phyloP scores from a whole-genome alignment of 129 eudicot genomes.

The Ambrosia trifida region DNA sequence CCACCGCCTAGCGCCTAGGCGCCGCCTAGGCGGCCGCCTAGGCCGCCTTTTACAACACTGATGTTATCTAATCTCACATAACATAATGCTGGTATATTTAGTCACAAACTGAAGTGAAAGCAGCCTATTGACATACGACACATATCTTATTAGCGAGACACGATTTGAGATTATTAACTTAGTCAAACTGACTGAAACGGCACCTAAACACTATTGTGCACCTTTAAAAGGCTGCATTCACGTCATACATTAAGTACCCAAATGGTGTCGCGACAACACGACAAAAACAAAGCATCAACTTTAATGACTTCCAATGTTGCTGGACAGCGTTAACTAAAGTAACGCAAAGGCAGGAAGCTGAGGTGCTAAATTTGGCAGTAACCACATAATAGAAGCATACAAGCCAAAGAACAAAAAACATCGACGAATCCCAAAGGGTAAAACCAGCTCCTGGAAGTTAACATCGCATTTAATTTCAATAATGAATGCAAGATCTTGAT shows the following conservation, averaged over 20 bases:
- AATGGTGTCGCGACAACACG: neutral
- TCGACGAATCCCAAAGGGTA: neutral
- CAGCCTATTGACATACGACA: neutral
- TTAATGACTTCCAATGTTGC: neutral
- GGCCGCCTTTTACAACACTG: too few species aligned
- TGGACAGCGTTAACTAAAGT: neutral
- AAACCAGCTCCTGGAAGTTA: constrained; percentile 13
- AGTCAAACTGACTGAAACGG: neutral
- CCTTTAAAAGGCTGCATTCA: neutral
- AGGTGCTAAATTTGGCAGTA: constrained; percentile 16
- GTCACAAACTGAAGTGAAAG: neutral
- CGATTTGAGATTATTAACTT: neutral
- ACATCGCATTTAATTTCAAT: constrained; percentile 8
- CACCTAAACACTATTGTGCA: neutral
- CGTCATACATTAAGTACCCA: neutral
- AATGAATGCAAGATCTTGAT: constrained; percentile 16
- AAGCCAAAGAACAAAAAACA: neutral
- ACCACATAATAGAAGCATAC: too few species aligned
- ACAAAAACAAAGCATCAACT: neutral
- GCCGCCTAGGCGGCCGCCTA: too few species aligned
- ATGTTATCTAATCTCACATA: neutral
- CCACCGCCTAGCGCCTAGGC: too few species aligned
- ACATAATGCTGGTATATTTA: neutral
- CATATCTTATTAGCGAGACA: neutral
- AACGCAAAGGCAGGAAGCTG: neutral